phyloP scores from a whole-genome alignment of 2,329 filamentous ascomycete genomes.

The Monosporascus sp. region DNA sequence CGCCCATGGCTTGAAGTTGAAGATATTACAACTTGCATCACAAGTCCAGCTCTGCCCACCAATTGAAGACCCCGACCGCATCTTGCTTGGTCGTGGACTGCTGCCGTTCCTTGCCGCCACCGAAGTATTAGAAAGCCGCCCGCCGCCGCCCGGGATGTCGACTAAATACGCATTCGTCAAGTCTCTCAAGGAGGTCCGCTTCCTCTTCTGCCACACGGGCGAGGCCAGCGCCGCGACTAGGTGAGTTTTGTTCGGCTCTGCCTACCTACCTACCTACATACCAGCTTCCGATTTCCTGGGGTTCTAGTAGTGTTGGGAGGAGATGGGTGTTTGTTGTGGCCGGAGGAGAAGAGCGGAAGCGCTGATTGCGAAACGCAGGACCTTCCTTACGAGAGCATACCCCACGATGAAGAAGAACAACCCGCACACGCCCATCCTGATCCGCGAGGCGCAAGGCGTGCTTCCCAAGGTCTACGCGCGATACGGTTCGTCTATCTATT shows the following conservation, averaged over 20 bases:
- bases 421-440: slow-evolving; percentile 85
- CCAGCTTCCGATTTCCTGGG: too few species aligned
- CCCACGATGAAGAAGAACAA: slow-evolving; percentile 99
- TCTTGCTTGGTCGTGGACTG: too few species aligned
- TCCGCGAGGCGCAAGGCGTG: slow-evolving; percentile 84
- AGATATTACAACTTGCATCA: too few species aligned
- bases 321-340: too few species aligned
- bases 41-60: too few species aligned
- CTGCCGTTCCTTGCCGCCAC: too few species aligned
- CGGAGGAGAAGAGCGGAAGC: neutral
- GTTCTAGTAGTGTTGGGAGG: too few species aligned
- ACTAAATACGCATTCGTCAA: slow-evolving; percentile 88
- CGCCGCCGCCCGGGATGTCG: slow-evolving; percentile 56
- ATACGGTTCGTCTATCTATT: slow-evolving; percentile 62
- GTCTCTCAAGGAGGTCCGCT: slow-evolving; percentile 89
- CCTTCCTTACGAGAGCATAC: slow-evolving; percentile 86
- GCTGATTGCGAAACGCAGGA: slow-evolving; percentile 44
- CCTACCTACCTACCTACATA: too few species aligned
- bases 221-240: slow-evolving; percentile 84
- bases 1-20: too few species aligned
- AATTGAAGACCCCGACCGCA: too few species aligned
- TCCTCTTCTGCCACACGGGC: slow-evolving; percentile 93
- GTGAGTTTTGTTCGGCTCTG: slow-evolving; percentile 44
- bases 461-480: slow-evolving; percentile 83
- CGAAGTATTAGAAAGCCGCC: too few species aligned